Evolutionary conservation across 2,329 filamentous ascomycete genomes (phyloP).

Genomic region (Fusarium sp.): DNA sequence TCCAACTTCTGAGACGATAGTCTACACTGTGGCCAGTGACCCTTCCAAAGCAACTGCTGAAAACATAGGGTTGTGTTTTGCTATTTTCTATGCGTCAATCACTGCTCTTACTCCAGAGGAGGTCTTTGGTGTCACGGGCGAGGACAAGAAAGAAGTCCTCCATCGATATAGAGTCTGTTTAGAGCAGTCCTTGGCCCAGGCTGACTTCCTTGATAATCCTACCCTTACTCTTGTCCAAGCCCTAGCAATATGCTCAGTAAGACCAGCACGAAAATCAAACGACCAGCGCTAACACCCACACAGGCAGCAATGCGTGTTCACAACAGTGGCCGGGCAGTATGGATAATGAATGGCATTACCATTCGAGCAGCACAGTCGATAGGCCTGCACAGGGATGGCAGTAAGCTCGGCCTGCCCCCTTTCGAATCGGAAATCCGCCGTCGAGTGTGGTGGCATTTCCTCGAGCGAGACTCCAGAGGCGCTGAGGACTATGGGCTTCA

Average conservation of each 20-base stretch:
- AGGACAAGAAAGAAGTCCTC: conserved; percentile 45
- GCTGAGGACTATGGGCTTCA: conserved; percentile 68
- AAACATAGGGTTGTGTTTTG: conserved; percentile 57
- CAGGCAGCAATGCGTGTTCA: conserved; percentile 51
- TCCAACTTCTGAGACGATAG: conserved; percentile 50
- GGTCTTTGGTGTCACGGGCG: conserved; percentile 47
- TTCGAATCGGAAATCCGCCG: conserved; percentile 70
- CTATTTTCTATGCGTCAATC: conserved; percentile 64
- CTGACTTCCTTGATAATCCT: conserved; percentile 57
- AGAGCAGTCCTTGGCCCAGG: conserved; percentile 56
- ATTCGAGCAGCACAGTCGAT: conserved; percentile 63
- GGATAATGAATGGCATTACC: conserved; percentile 59
- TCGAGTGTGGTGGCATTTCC: conserved; percentile 67
- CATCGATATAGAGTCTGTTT: conserved; percentile 51
- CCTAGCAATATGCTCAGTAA: conserved; percentile 56
- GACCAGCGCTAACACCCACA: not conserved
- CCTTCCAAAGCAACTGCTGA: conserved; percentile 48
- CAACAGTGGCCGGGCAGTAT: conserved; percentile 54
- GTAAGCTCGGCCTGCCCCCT: conserved; percentile 60
- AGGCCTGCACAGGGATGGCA: conserved; percentile 67
- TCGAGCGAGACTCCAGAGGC: conserved; percentile 63
- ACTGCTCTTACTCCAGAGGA: conserved; percentile 57
- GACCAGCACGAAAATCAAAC: not conserved
- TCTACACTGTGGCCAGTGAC: conserved; percentile 52
- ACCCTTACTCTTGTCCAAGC: conserved; percentile 55